Evolutionary conservation across 202 grass and related monocot genomes (phyloP), one percentile per base, ranked within the genome.

Genomic region (Tripidium arundinaceum): DNA sequence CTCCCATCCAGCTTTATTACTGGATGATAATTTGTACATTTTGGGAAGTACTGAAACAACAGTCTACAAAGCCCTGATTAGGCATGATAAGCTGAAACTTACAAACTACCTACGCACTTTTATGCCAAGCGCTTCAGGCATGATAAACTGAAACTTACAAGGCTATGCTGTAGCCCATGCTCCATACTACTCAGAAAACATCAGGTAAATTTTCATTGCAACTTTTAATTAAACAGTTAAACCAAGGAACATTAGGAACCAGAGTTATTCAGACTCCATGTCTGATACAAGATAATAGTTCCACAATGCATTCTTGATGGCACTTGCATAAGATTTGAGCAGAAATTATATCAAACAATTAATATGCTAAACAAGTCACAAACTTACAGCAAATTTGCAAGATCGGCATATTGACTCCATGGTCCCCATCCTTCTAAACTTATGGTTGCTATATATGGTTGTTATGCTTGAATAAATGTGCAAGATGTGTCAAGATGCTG

Each of bases 361-460:
- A 75, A 24, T 19, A 85, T 37, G 4, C 33, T 54, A 90, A 85
- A 58, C 16, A 33, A 65, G 61, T 39, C 14, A 76, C 41, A 62
- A 60, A 90, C 92, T 99, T 82, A 99, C 96, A 85, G 96, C 92
- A 81, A 95, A 99, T 93, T 99, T 99, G 78, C 90, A 99, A 54
- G 90, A 87, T 61, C 92, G 86, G 72, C 96, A 99, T 46, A 99
- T 60, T 26, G 92, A 99, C 62, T 99, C 96, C 39, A 40, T 40
- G 9, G 39, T 40, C 39, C 39, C 39, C 39, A 40, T 40, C 39
- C 39, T 40, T 40, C 3, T 31, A 2, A 31, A 31, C 29, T 36
- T 36, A 36, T 36, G 34, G 4, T 36, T 36, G 29, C 29, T 31
- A 31, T 31, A 31, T 36, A 36, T 36, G 34, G 34, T 36, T 36